Percentiles rank a stretch among this genome's conserved stretches.
These are phyloP conservation scores for Fraxinus dipetala DNA, from an alignment of 305 asterid species.

Conservation along the genomic window DNA sequence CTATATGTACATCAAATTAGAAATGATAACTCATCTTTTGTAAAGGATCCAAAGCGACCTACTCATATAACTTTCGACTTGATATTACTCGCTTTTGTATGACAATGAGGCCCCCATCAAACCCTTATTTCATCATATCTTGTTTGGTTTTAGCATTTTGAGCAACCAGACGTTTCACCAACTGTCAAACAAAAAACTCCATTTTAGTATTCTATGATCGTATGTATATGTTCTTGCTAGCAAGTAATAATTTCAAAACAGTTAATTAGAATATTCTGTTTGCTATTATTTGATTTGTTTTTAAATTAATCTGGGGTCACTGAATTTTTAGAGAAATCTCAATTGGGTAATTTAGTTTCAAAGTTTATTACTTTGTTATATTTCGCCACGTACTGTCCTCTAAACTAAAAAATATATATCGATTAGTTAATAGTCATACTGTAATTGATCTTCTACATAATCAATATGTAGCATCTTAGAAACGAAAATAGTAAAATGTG, in stretches of 20 bases:
- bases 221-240: neutral
- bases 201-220: neutral
- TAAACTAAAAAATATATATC: neutral
- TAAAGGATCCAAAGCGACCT: conserved; percentile 26
- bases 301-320: neutral
- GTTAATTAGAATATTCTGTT: neutral
- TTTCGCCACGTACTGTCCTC: neutral
- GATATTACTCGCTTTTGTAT: conserved; percentile 1
- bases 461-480: neutral
- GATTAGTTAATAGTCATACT: neutral
- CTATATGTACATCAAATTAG: neutral
- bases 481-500: neutral
- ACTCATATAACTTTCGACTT: neutral
- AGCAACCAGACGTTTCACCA: conserved; percentile 17
- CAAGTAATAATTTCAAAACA: neutral
- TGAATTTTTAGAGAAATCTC: neutral
- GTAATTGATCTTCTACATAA: neutral
- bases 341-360: neutral
- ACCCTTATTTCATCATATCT: conserved; percentile 4
- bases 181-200: neutral
- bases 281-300: neutral
- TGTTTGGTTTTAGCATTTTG: conserved; percentile 19
- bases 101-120: conserved; percentile 19
- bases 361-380: too few relatives aligned
- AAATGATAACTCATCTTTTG: neutral